These are phyloP conservation scores for Cicer arietinum DNA, from an alignment of 306 rosid genomes.

Conservation along the genomic window DNA sequence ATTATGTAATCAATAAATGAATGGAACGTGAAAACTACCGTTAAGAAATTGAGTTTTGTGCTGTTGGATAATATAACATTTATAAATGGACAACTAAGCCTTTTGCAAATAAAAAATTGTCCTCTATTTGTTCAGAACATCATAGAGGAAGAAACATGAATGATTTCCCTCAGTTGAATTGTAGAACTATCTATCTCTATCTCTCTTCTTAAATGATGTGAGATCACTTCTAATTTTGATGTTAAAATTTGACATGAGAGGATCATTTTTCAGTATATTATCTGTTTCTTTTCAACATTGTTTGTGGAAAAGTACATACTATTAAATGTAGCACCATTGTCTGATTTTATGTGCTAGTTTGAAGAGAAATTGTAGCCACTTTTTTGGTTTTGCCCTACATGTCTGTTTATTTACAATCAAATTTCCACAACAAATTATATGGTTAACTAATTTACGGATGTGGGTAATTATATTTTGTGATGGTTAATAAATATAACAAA, in stretches of 20 bases:
- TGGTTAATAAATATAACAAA: too few species aligned
- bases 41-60: slow-evolving; percentile 28
- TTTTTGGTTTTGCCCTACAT: neutral
- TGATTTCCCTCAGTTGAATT: too few species aligned
- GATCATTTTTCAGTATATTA: neutral
- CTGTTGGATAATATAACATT: slow-evolving; percentile 34
- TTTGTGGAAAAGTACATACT: neutral
- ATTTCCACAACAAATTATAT: too few species aligned
- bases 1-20: slow-evolving; percentile 29
- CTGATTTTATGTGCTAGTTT: neutral
- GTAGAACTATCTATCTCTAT: neutral
- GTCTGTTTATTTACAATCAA: neutral
- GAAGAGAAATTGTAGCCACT: neutral
- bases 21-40: slow-evolving; percentile 44
- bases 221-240: neutral
- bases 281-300: slow-evolving; percentile 2
- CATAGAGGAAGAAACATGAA: too few species aligned
- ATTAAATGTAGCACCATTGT: neutral
- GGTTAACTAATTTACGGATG: too few species aligned
- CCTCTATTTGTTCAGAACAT: too few species aligned
- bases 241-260: neutral
- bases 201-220: neutral
- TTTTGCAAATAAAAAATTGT: slow-evolving; percentile 1
- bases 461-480: too few species aligned
- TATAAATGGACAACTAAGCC: slow-evolving; percentile 42